Base-by-base conservation (phyloP, 495 filamentous ascomycete genomes). In the Neurospora sp. region DNA sequence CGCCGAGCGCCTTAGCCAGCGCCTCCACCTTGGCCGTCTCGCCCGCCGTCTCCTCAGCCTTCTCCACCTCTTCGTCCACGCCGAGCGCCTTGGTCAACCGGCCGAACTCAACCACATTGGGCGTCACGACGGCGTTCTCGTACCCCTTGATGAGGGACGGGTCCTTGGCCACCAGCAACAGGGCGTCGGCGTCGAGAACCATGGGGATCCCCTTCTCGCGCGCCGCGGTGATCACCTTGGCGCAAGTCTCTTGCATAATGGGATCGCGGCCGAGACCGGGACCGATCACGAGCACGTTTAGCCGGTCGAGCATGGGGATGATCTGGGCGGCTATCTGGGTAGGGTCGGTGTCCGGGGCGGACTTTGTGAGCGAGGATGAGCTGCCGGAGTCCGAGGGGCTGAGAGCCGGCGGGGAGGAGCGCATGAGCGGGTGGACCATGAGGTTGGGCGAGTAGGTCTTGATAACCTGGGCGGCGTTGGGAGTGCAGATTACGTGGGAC, bases 401-500 rank as follows among this genome's bases (percentile, higher is more conserved):
- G 75, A 83, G 80, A 14, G 88, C 84, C 44, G 82, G 76, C 38
- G 84, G 81, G 8, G 88, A 86, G 82, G 94, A 93, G 40, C 95
- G 94, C 87, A 99, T 94, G 70, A 97, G 87, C 3, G 96, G 96
- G 80, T 98, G 96, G 16, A 99, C 96, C 96, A 99, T 98, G 16
- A 99, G 85, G 83, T 98, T 98, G 11, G 96, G 96, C 42, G 96
- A 98, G 86, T 98, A 99, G 18, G 93, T 90, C 86, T 99, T 99
- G 79, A 99, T 96, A 62, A 98, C 95, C 81, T 89, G 86, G 74
- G 91, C 92, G 69, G 96, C 96, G 74, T 89, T 90, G 37, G 91
- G 93, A 76, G 97, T 96, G 85, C 96, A 99, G 81, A 99, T 95
- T 72, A 99, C 92, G 84, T 99, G 96, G 79, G 93, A 96, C 94